Evolutionary conservation across 2,329 filamentous ascomycete genomes (phyloP).

Genomic region (Pyrenochaeta sp.): DNA sequence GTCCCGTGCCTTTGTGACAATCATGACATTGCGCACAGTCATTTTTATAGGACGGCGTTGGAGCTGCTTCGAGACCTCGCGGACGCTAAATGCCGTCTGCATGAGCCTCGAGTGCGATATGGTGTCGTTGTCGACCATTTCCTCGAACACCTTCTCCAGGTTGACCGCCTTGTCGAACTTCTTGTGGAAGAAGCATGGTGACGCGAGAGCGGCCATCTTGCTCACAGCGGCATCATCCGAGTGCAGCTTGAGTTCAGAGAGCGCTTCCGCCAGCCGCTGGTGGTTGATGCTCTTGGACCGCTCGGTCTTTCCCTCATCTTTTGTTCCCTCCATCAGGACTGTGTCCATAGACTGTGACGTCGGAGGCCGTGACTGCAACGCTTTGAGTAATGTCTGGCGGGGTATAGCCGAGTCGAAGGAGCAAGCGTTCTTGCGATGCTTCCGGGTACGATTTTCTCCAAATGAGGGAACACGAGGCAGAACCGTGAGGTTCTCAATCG

Average conservation of each 20-base stretch:
- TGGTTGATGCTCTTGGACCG: conserved; percentile 43
- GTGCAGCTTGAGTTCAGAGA: conserved; percentile 60
- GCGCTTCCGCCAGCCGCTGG: conserved; percentile 69
- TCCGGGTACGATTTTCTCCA: conserved; percentile 46
- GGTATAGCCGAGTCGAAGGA: conserved; percentile 72
- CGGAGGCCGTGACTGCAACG: conserved; percentile 70
- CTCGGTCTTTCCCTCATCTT: conserved; percentile 36
- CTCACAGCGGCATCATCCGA: conserved; percentile 53
- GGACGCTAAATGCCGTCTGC: conserved; percentile 92
- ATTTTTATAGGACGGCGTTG: conserved; percentile 91
- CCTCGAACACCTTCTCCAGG: conserved; percentile 91
- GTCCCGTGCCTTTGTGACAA: conserved; percentile 96
- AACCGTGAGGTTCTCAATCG: conserved; percentile 46
- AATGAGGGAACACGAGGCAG: conserved; percentile 47
- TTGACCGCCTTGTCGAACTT: conserved; percentile 96
- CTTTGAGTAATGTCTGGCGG: conserved; percentile 84
- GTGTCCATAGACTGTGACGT: conserved; percentile 69
- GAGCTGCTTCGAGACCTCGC: conserved; percentile 94
- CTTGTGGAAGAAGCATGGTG: conserved; percentile 97
- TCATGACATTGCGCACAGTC: conserved; percentile 94
- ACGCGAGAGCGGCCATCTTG: conserved; percentile 75
- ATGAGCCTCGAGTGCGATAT: conserved; percentile 94
- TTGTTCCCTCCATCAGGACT: conserved; percentile 61
- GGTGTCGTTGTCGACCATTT: conserved; percentile 86
- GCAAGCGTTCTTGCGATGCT: conserved; percentile 51